These are phyloP conservation scores for Linanthus parryae DNA, from an alignment of 148 eudicot genomes.

Conservation along the genomic window DNA sequence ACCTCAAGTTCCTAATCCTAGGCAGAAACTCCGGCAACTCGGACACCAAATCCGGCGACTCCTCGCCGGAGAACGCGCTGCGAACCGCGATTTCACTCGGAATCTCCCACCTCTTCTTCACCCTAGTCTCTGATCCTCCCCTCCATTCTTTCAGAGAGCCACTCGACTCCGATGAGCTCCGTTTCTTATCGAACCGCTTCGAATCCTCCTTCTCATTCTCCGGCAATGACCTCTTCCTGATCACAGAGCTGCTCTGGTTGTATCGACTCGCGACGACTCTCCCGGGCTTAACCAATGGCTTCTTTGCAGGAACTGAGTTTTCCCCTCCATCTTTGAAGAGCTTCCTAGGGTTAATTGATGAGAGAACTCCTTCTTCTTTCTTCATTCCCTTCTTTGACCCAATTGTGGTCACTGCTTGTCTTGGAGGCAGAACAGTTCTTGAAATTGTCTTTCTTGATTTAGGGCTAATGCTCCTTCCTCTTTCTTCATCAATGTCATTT, in stretches of 20 bases:
- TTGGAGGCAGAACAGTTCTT: constrained; percentile 23
- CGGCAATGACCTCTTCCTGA: constrained; percentile 76
- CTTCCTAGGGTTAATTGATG: constrained; percentile 77
- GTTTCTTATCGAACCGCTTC: constrained; percentile 53
- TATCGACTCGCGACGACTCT: constrained; percentile 83
- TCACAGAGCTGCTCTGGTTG: constrained; percentile 44
- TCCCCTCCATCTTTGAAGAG: constrained; percentile 64
- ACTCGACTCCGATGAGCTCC: constrained; percentile 38
- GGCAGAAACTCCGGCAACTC: constrained; percentile 47
- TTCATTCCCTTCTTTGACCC: constrained; percentile 54
- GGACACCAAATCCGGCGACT: constrained; percentile 11
- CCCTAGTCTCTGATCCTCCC: constrained; percentile 26
- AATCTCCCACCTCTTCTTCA: constrained; percentile 63
- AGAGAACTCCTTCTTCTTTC: constrained; percentile 74
- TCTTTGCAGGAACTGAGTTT: constrained; percentile 46
- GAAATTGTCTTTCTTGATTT: constrained; percentile 37
- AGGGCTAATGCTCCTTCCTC: constrained; percentile 63
- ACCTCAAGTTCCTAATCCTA: constrained; percentile 38
- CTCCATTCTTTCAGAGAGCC: constrained; percentile 18
- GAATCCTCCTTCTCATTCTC: constrained; percentile 57
- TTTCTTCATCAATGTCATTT: constrained; percentile 68
- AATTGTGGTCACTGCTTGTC: constrained; percentile 55
- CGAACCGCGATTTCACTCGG: constrained; percentile 39
- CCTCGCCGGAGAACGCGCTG: constrained; percentile 19
- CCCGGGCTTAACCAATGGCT: constrained; percentile 53